Base-by-base conservation (phyloP, 192 early-diverging fungal genomes). In the Coemansia sp. region DNA sequence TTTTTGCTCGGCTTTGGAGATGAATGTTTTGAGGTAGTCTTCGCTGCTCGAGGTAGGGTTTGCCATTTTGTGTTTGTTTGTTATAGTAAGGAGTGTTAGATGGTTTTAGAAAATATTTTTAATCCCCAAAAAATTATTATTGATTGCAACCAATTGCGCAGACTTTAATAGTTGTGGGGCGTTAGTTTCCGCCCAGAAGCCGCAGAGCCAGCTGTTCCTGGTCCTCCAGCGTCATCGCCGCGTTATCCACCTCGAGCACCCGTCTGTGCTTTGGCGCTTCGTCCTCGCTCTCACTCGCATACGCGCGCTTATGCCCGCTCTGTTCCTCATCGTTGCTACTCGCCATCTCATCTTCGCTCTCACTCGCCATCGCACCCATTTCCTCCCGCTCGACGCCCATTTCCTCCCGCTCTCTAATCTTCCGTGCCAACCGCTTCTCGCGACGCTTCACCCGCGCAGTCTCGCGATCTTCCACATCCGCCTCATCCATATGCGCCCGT, bases 381-480 rank as follows among this genome's bases (percentile, higher is more conserved):
- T 37, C 31, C 7, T 10, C 55, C 19, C 22, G 31, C 19, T 38
- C 57, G 46, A 67, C 10, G 3, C 62, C 61, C 60, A 71, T 64
- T 47, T 73, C 83, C 58, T 85, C 86, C 53, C 73, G 74, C 58
- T 85, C 85, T 25, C 85, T 81, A 51, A 81, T 59, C 74, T 92
- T 94, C 64, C 79, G 82, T 50, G 87, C 87, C 38, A 83, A 60
- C 68, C 83, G 78, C 86, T 91, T 95, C 63, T 89, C 89, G 50
- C 80, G 74, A 23, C 81, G 71, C 80, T 86, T 89, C 49, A 87
- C 81, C 50, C 87, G 85, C 20, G 84, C 88, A 11, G 78, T 59
- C 15, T 72, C 82, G 68, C 92, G 92, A 70, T 99, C 97, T 4
- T 81, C 77, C 14, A 84, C 63, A 85, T 99, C 97, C 5, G 84